Conservation (phyloP, 1,139 yeast species). For the Magnusiomyces magnusii region DNA sequence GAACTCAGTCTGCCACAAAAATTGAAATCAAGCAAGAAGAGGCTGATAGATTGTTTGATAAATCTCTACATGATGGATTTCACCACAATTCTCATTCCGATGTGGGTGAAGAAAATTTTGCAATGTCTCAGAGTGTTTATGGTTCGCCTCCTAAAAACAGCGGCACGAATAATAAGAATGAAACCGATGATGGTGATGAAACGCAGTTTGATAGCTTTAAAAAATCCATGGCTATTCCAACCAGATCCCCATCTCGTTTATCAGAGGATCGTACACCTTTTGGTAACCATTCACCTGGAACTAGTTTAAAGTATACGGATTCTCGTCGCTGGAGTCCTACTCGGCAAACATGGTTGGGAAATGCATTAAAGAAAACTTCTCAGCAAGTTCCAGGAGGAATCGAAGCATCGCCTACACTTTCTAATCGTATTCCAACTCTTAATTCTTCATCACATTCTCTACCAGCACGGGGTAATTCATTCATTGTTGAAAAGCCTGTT, state of each 20-base stretch:
- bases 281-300: neutral
- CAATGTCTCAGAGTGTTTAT: neutral
- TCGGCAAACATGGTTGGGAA: conserved; percentile 28
- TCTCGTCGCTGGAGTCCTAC: conserved; percentile 20
- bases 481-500: conserved; percentile 4
- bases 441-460: neutral
- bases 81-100: neutral
- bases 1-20: conserved; percentile 9
- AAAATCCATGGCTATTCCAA: neutral
- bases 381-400: neutral
- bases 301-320: conserved; percentile 9
- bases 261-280: neutral
- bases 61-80: neutral
- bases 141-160: neutral
- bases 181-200: neutral
- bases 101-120: neutral
- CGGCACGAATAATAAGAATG: neutral
- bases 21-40: neutral
- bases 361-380: conserved; percentile 25
- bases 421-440: conserved; percentile 7
- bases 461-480: neutral
- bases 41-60: neutral
- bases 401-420: neutral
- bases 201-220: neutral
- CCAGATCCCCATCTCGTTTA: neutral